phyloP scores from a whole-genome alignment of 1,139 yeast species.

The Sugiyamaella grinbergsii region DNA sequence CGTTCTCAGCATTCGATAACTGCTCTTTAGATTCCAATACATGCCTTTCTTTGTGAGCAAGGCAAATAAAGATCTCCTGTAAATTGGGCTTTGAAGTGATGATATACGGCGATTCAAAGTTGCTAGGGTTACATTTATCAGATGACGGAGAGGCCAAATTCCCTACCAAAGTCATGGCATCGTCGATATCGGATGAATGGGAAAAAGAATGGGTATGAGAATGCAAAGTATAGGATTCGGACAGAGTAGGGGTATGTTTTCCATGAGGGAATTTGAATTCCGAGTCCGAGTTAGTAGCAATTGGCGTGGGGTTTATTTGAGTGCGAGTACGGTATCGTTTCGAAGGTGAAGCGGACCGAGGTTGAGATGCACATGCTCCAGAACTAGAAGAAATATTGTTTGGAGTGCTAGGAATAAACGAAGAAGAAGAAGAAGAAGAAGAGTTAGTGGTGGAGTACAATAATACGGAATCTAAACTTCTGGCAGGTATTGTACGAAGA shows the following conservation, averaged over 20 bases:
- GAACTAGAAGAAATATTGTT: neutral
- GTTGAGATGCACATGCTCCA: neutral
- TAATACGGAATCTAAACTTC: no score
- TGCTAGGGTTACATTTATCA: conserved; percentile 6
- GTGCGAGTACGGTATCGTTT: conserved; percentile 20
- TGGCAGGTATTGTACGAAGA: no score
- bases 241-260: conserved; percentile 18
- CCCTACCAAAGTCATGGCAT: conserved; percentile 12
- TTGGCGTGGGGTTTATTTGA: conserved; percentile 21
- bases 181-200: conserved; percentile 20
- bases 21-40: conserved; percentile 43
- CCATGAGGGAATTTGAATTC: conserved; percentile 15
- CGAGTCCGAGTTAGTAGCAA: conserved; percentile 14
- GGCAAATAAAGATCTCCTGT: conserved; percentile 41
- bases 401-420: neutral
- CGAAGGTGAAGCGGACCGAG: conserved; percentile 20
- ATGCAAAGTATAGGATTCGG: conserved; percentile 16
- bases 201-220: conserved; percentile 16
- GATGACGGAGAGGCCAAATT: conserved; percentile 15
- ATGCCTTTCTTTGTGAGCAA: conserved; percentile 44
- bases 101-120: conserved; percentile 30
- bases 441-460: no score
- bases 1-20: conserved; percentile 36
- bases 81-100: conserved; percentile 34
- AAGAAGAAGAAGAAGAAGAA: no score